phyloP scores from a whole-genome alignment of 257 asterid species.

The Gardenia jasminoides region DNA sequence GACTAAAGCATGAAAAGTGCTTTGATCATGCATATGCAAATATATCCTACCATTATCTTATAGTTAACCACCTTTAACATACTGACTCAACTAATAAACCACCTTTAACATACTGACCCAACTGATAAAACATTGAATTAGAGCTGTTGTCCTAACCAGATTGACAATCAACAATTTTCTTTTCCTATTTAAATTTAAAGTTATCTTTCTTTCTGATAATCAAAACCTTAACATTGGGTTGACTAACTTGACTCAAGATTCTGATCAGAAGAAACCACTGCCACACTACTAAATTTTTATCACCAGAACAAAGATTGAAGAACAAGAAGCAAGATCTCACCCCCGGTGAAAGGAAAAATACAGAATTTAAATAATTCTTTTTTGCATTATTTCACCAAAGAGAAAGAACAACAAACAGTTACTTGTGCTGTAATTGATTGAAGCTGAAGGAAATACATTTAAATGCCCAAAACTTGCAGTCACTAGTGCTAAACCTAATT shows the following conservation, averaged over 20 bases:
- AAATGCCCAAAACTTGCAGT: neutral
- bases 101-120: neutral
- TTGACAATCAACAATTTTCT: neutral
- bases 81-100: neutral
- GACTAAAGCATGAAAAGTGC: neutral
- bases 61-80: neutral
- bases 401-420: neutral
- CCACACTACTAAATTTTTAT: neutral
- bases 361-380: too few species aligned
- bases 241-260: neutral
- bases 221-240: neutral
- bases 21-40: neutral
- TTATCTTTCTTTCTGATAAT: neutral
- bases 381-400: too few species aligned
- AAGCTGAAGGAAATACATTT: neutral
- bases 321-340: neutral
- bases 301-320: neutral
- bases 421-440: neutral
- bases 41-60: neutral
- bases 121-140: neutral
- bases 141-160: neutral
- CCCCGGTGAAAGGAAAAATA: too few species aligned
- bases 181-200: neutral
- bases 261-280: neutral
- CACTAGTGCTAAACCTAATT: neutral